phyloP scores from a whole-genome alignment of 2,329 filamentous ascomycete species.

The Colletotrichum phormii region DNA sequence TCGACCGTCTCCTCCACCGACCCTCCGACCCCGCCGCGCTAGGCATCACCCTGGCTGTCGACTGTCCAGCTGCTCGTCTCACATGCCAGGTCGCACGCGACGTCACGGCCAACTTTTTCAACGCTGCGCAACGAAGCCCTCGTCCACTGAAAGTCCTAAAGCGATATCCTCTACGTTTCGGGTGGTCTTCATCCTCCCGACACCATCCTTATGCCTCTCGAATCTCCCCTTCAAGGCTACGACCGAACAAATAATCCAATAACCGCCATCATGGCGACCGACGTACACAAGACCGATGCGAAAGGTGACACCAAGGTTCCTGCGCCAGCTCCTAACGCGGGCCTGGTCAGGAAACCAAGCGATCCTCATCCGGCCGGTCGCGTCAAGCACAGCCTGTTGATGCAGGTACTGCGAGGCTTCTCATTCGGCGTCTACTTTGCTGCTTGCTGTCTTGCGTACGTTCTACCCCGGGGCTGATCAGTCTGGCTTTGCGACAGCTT shows the following conservation, averaged over 20 bases:
- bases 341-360: constrained; percentile 32
- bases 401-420: constrained; percentile 65
- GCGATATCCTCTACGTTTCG: neutral
- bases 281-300: constrained; percentile 48
- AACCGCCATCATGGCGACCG: constrained; percentile 46
- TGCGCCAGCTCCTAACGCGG: constrained; percentile 33
- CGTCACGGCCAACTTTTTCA: neutral
- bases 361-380: constrained; percentile 65
- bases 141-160: neutral
- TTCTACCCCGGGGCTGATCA: neutral
- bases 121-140: neutral
- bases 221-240: neutral
- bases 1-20: neutral
- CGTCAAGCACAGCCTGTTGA: constrained; percentile 60
- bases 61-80: constrained; percentile 27
- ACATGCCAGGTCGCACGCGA: constrained; percentile 33
- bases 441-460: constrained; percentile 61
- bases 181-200: neutral
- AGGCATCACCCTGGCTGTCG: constrained; percentile 27
- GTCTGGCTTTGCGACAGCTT: neutral
- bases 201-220: neutral
- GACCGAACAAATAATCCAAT: neutral
- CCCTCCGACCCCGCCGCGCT: constrained; percentile 22
- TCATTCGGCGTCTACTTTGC: constrained; percentile 65
- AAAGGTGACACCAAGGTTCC: constrained; percentile 36